Conservation (phyloP, 495 filamentous ascomycete genomes). For the Annulohypoxylon stygium region DNA sequence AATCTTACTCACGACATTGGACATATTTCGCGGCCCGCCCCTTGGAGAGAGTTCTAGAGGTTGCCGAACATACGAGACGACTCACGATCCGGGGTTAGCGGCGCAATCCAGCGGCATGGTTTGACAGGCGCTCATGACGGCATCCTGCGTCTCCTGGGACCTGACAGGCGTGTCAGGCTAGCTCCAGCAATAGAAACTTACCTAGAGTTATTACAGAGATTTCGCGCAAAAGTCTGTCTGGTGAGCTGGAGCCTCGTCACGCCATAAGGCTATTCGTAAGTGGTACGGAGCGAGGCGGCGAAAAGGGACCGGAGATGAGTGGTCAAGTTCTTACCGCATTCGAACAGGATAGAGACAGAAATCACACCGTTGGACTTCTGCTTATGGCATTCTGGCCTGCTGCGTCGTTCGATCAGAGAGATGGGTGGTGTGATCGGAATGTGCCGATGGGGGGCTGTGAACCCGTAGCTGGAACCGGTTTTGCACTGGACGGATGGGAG, state of each 20-base stretch:
- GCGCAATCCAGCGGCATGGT: conserved; percentile 37
- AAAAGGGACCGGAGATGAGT: conserved; percentile 49
- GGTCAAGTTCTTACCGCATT: conserved; percentile 9
- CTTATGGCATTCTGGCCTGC: conserved; percentile 47
- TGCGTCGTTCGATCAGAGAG: conserved; percentile 33
- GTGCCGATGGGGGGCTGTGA: conserved; percentile 27
- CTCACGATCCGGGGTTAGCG: conserved; percentile 26
- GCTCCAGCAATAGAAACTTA: conserved; percentile 8
- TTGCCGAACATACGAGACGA: conserved; percentile 39
- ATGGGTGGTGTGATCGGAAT: conserved; percentile 40
- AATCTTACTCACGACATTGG: conserved; percentile 6
- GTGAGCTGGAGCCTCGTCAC: conserved; percentile 36
- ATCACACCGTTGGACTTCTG: conserved; percentile 26
- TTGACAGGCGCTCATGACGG: conserved; percentile 27
- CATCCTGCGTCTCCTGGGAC: conserved; percentile 10
- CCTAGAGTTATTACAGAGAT: background rate
- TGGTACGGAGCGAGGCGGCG: conserved; percentile 25
- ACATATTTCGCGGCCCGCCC: background rate
- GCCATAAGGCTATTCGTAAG: conserved; percentile 30
- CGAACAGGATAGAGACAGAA: background rate
- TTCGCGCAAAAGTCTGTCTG: conserved; percentile 10
- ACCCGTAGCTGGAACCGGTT: background rate
- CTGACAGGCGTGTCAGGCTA: background rate
- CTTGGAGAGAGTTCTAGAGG: conserved; percentile 17
- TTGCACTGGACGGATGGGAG: background rate